These are phyloP conservation scores for Phytophthora hibernalis DNA, from an alignment of 352 stramenopile genomes.

Conservation along the genomic window DNA sequence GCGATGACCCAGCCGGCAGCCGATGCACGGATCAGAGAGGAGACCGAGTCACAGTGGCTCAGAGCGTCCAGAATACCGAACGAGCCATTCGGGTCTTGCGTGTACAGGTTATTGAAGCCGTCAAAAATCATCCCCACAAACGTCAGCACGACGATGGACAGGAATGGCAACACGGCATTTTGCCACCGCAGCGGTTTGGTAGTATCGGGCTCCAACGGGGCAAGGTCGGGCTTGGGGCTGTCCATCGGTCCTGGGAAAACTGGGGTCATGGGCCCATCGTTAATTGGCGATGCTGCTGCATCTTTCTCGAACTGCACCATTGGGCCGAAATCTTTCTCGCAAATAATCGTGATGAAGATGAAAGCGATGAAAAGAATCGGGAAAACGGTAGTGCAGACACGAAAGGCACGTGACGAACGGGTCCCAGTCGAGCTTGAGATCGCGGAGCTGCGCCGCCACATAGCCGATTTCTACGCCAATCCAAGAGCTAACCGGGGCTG, in stretches of 20 bases:
- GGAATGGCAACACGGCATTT: slow-evolving; percentile 89
- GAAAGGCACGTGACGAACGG: slow-evolving; percentile 89
- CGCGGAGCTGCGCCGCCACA: slow-evolving; percentile 74
- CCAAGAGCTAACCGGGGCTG: slow-evolving; percentile 89
- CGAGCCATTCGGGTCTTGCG: slow-evolving; percentile 47
- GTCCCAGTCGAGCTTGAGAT: slow-evolving; percentile 87
- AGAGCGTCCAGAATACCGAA: slow-evolving; percentile 75
- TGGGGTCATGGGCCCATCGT: slow-evolving; percentile 64
- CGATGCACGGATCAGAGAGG: slow-evolving; percentile 79
- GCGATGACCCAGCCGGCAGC: slow-evolving; percentile 79
- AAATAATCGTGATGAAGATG: slow-evolving; percentile 92
- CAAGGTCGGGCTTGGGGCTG: slow-evolving; percentile 71
- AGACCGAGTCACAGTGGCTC: slow-evolving; percentile 82
- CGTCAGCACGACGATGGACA: slow-evolving; percentile 81
- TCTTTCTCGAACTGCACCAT: slow-evolving; percentile 91
- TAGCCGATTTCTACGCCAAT: slow-evolving; percentile 92
- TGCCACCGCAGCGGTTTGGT: slow-evolving; percentile 81
- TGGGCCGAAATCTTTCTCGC: slow-evolving; percentile 87
- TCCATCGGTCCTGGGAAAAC: slow-evolving; percentile 71
- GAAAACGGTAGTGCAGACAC: slow-evolving; percentile 88
- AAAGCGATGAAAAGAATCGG: slow-evolving; percentile 89
- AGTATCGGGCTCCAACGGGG: slow-evolving; percentile 71
- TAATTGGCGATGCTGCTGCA: slow-evolving; percentile 74
- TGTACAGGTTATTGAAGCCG: slow-evolving; percentile 63
- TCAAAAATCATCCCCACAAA: slow-evolving; percentile 91